These are phyloP conservation scores for Chamaenerion angustifolium DNA, from an alignment of 345 rosid species.

Conservation along the genomic window DNA sequence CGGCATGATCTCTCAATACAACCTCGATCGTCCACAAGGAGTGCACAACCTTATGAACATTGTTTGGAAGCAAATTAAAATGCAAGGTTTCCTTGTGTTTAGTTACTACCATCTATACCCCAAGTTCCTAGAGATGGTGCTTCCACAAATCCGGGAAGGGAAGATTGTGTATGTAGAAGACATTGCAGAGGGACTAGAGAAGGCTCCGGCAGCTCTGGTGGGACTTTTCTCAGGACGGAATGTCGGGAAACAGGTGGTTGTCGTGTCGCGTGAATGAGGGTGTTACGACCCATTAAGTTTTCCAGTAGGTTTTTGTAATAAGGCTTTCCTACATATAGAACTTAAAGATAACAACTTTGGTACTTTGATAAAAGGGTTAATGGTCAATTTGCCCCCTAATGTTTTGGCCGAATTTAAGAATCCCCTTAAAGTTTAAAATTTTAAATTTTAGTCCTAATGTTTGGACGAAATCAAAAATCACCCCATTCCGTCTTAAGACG, in stretches of 20 bases:
- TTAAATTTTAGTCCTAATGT: too few species aligned
- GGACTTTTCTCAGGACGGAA: slow-evolving; percentile 18
- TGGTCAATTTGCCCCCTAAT: too few species aligned
- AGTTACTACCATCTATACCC: slow-evolving; percentile 15
- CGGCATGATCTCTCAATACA: slow-evolving; percentile 20
- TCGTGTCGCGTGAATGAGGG: slow-evolving; percentile 17
- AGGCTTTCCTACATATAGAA: too few species aligned
- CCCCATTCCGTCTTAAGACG: too few species aligned
- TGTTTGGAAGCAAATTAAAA: slow-evolving; percentile 11
- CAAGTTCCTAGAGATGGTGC: slow-evolving; percentile 12
- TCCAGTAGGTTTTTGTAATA: too few species aligned
- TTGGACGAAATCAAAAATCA: too few species aligned
- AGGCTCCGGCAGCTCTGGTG: slow-evolving; percentile 13
- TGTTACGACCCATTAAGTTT: too few species aligned
- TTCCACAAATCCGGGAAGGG: slow-evolving; percentile 15
- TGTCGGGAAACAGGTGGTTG: slow-evolving; percentile 20
- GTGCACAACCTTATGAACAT: slow-evolving; percentile 14
- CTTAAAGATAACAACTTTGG: too few species aligned
- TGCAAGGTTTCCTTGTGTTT: slow-evolving; percentile 18
- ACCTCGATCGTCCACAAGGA: slow-evolving; percentile 15
- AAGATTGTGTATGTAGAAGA: slow-evolving; percentile 15
- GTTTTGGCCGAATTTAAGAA: too few species aligned
- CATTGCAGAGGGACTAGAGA: slow-evolving; percentile 18
- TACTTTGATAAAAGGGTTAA: too few species aligned
- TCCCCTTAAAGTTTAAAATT: too few species aligned